phyloP scores from a whole-genome alignment of 192 early-diverging fungal genomes.

The Umbelopsis sp. region DNA sequence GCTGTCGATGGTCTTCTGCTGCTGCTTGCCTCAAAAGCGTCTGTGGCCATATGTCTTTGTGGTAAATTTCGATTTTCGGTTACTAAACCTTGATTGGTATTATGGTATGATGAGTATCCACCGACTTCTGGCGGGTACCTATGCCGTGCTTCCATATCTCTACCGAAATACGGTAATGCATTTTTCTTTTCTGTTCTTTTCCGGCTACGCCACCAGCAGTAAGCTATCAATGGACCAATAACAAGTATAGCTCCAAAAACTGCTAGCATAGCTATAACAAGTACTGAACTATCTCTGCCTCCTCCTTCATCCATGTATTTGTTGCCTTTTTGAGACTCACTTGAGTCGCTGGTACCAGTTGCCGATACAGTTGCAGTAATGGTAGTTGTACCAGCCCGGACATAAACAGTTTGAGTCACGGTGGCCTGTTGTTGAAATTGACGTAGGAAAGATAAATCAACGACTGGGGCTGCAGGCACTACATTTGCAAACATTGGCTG shows the following conservation, averaged over 20 bases:
- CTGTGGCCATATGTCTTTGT: too few species aligned
- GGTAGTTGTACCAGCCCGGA: not conserved
- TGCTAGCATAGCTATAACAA: not conserved
- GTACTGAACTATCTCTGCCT: not conserved
- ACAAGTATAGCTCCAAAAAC: not conserved
- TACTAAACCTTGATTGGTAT: too few species aligned
- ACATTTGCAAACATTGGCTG: too few species aligned
- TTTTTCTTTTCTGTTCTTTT: not conserved
- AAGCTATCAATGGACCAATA: not conserved
- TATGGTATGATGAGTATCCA: too few species aligned
- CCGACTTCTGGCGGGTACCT: too few species aligned
- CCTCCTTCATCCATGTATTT: too few species aligned
- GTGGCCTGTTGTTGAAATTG: not conserved
- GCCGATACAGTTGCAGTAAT: not conserved
- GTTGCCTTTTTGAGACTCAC: too few species aligned
- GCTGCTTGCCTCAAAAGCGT: not conserved
- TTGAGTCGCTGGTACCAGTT: not conserved
- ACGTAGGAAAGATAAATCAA: not conserved
- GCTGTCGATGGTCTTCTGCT: not conserved
- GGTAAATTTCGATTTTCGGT: too few species aligned
- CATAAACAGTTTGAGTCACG: conserved; percentile 1
- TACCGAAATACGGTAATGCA: not conserved
- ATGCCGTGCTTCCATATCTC: conserved; percentile 3
- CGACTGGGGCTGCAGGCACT: not conserved
- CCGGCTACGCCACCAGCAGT: not conserved